Conservation (phyloP, 1,284 basidiomycete genomes). For the Rhodotorula glutinis region DNA sequence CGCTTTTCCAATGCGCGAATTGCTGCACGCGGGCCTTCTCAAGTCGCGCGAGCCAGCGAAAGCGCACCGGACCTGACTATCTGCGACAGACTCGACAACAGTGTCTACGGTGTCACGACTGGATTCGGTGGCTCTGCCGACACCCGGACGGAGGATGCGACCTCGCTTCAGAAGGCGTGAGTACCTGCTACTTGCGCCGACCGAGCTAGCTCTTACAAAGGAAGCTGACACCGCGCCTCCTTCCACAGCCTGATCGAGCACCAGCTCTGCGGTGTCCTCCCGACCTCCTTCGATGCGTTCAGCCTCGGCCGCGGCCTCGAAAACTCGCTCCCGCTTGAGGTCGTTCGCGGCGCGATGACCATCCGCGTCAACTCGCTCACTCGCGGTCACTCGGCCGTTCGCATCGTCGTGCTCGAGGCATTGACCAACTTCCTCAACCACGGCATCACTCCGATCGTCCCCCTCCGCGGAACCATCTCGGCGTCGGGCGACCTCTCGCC, state of each 20-base stretch:
- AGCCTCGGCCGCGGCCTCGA: conserved; percentile 49
- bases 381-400: conserved; percentile 75
- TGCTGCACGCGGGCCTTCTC: conserved; percentile 3
- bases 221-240: conserved; percentile 55
- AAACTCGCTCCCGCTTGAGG: conserved; percentile 74
- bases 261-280: conserved; percentile 59
- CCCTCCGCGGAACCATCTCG: conserved; percentile 76
- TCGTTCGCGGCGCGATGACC: conserved; percentile 83
- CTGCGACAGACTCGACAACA: conserved; percentile 52
- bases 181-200: conserved; percentile 55
- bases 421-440: conserved; percentile 69
- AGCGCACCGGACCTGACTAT: neutral
- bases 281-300: conserved; percentile 59
- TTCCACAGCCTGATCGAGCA: conserved; percentile 69
- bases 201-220: conserved; percentile 37
- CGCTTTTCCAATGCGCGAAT: no score
- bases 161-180: conserved; percentile 58
- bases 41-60: neutral
- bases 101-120: conserved; percentile 76
- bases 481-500: conserved; percentile 62
- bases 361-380: conserved; percentile 67
- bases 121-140: conserved; percentile 71
- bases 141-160: conserved; percentile 67
- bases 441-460: conserved; percentile 75
- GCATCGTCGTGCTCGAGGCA: conserved; percentile 73